Percentiles rank a stretch among this genome's conserved stretches.
phyloP scores from a whole-genome alignment of 2,329 filamentous ascomycete genomes.

The Epicoccum sorghinum region DNA sequence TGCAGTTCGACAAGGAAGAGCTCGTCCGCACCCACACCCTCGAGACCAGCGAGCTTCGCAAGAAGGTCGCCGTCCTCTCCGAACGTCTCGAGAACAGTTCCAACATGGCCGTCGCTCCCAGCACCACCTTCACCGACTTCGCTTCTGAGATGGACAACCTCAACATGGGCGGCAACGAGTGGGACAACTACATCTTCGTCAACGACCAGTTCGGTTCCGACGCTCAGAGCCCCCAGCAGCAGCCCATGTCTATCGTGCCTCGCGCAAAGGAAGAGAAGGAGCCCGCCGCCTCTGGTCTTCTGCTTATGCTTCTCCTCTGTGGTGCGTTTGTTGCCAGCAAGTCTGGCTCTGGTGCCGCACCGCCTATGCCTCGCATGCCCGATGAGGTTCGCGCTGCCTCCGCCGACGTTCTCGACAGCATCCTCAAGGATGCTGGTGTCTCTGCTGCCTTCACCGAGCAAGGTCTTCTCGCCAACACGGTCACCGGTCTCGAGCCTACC shows the following conservation, averaged over 20 bases:
- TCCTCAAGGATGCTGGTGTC: constrained; percentile 80
- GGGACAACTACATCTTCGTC: constrained; percentile 83
- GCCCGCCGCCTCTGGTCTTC: constrained; percentile 77
- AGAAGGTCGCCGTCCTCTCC: constrained; percentile 84
- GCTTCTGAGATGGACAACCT: constrained; percentile 85
- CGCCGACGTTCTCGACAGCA: constrained; percentile 76
- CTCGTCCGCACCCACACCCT: constrained; percentile 86
- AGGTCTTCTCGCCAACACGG: constrained; percentile 59
- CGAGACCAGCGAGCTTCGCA: constrained; percentile 88
- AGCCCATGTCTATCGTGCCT: constrained; percentile 49
- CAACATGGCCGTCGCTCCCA: constrained; percentile 57
- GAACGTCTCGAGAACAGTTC: constrained; percentile 68
- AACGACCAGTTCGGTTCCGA: constrained; percentile 69
- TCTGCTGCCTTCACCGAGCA: constrained; percentile 45
- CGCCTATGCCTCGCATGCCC: constrained; percentile 76
- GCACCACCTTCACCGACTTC: constrained; percentile 70
- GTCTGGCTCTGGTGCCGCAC: constrained; percentile 70
- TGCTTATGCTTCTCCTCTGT: constrained; percentile 95
- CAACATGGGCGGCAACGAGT: constrained; percentile 75
- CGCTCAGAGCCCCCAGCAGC: constrained; percentile 47
- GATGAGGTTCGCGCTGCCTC: constrained; percentile 82
- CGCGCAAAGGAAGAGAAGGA: constrained; percentile 57
- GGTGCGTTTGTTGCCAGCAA: constrained; percentile 96
- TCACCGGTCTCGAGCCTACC: constrained; percentile 48
- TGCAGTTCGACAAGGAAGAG: constrained; percentile 89